Evolutionary conservation across 768 basidiomycete genomes (phyloP).

Genomic region (Lactarius quietus): DNA sequence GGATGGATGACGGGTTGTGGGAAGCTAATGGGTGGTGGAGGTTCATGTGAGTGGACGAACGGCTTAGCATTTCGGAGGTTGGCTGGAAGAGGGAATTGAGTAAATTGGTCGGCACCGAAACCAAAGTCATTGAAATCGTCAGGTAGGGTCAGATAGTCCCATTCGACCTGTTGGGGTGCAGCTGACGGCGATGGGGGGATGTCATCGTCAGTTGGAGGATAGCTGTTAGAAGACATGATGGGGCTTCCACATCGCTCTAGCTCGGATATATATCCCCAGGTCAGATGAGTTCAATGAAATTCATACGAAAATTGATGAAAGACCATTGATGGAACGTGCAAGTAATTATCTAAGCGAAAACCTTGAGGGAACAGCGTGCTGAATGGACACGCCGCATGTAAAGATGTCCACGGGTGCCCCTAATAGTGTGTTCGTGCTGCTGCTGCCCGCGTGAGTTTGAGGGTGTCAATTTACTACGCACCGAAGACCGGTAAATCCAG

Average conservation of each 20-base stretch:
- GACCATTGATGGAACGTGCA: no score
- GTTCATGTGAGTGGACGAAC: background rate
- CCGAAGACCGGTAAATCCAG: background rate
- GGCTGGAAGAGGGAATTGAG: background rate
- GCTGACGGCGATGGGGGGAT: background rate
- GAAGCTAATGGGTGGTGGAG: background rate
- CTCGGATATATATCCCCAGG: background rate
- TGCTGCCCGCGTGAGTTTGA: background rate
- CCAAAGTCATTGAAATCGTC: background rate
- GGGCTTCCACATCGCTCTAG: background rate
- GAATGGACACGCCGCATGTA: background rate
- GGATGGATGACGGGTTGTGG: background rate
- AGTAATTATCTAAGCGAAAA: no score
- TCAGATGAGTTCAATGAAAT: background rate
- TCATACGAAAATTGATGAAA: no score
- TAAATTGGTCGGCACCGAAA: background rate
- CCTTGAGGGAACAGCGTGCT: background rate
- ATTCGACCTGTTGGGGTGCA: background rate
- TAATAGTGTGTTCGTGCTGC: background rate
- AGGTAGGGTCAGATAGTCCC: background rate
- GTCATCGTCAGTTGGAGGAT: background rate
- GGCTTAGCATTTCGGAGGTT: background rate
- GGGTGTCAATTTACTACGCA: background rate
- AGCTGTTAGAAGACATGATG: background rate
- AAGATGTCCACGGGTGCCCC: background rate